phyloP scores from a whole-genome alignment of 2,329 filamentous ascomycete species.

The Phialophora macrospora region DNA sequence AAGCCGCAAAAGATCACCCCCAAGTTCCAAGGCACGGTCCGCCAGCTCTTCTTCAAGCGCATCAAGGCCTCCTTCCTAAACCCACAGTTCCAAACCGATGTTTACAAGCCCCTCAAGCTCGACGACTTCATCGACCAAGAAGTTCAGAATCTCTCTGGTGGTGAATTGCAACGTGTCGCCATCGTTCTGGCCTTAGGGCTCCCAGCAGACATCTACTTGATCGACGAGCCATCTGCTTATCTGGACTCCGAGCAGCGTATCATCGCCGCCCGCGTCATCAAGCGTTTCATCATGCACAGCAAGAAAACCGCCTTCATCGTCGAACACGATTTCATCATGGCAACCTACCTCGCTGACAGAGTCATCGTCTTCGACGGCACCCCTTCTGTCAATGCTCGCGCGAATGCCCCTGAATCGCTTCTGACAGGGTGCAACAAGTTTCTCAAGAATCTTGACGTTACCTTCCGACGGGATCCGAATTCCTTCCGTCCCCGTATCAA shows the following conservation, averaged over 20 bases:
- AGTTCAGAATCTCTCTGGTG: conserved; percentile 97
- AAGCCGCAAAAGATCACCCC: conserved; percentile 99
- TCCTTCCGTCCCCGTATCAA: conserved; percentile 98
- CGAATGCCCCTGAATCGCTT: conserved; percentile 87
- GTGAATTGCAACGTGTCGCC: conserved; percentile 98
- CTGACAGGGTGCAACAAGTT: conserved; percentile 96
- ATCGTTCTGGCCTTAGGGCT: conserved; percentile 96
- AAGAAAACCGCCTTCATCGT: conserved; percentile 99
- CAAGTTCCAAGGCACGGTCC: conserved; percentile 95
- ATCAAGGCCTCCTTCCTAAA: conserved; percentile 96
- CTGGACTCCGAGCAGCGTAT: conserved; percentile 99
- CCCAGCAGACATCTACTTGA: conserved; percentile 96
- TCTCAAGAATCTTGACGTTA: conserved; percentile 94
- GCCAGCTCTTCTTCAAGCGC: conserved; percentile 99
- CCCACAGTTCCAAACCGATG: conserved; percentile 98
- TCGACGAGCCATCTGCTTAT: conserved; percentile 96
- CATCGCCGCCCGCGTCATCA: conserved; percentile 94
- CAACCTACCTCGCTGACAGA: conserved; percentile 79
- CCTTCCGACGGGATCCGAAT: conserved; percentile 95
- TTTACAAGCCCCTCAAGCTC: conserved; percentile 98
- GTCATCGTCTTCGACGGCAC: conserved; percentile 98
- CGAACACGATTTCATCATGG: conserved; percentile 99
- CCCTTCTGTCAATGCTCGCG: conserved; percentile 84
- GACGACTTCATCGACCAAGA: conserved; percentile 99
- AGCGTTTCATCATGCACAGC: conserved; percentile 99